Evolutionary conservation across 1,139 yeast species (phyloP), one percentile per base, ranked within the genome.

Genomic region (Nematodospora anomalae): DNA sequence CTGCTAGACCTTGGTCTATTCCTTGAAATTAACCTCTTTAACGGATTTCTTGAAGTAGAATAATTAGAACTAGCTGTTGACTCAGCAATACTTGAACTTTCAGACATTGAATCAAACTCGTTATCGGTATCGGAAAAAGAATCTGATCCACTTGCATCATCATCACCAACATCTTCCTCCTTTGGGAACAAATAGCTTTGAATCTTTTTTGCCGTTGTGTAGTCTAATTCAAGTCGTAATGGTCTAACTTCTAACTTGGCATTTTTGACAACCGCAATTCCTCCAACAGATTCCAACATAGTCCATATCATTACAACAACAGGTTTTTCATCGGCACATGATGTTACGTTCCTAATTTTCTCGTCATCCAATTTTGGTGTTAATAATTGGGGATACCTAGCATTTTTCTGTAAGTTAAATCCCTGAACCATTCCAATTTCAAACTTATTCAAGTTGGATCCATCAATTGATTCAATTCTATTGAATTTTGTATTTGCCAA

Each of bases 251-350:
- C 75, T 49, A 89, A 62, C 28, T 56, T 57, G 3, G 73, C 73
- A 33, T 58, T 55, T 36, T 63, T 62, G 53, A 71, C 57, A 21
- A 87, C 79, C 0, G 82, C 73, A 32, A 89, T 89, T 3, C 97
- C 97, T 4, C 96, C 97, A 37, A 89, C 85, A 0, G 95, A 87
- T 26, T 78, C 81, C 32, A 83, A 66, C 74, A 83, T 71, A 6
- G 76, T 73, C 97, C 97, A 89, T 11, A 71, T 66, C 35, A 84
- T 64, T 25, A 66, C 59, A 9, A 86, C 64, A 46, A 86, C 51
- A 1, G 79, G 73, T 10, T 35, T 36, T 31, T 40, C 40, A 11
- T 22, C 26, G 6, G 30, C 15, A 18, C 41, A 39, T 4, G 33
- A 31, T 6, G 36, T 36, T 8, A 43, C 44, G 3, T 34, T 27